Evolutionary conservation across 495 filamentous ascomycete species (phyloP).

Genomic region (Penicillium canariense): DNA sequence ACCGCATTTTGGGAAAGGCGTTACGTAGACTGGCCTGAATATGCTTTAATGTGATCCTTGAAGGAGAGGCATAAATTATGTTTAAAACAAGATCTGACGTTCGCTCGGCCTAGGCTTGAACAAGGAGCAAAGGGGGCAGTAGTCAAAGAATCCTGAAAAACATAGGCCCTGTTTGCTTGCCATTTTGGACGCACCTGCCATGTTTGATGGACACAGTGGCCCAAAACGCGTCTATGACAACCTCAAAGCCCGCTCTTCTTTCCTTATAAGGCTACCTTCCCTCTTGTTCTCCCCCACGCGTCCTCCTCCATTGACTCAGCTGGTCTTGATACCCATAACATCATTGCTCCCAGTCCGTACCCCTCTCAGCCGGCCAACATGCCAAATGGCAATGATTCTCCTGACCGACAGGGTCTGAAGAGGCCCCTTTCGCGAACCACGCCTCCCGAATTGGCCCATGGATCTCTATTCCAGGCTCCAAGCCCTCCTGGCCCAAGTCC

Average conservation of each 20-base stretch:
- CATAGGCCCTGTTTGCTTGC: not conserved
- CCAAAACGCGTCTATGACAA: not conserved
- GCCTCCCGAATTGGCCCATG: not conserved
- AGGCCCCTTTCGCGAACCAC: not conserved
- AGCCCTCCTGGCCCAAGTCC: no score
- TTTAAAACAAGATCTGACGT: not conserved
- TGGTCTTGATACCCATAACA: no score
- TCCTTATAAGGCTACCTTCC: no score
- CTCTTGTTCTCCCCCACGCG: no score
- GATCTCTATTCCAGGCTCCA: no score
- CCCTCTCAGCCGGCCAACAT: no score
- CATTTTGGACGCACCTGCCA: not conserved
- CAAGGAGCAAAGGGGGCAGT: not conserved
- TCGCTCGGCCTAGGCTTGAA: not conserved
- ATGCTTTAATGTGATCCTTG: not conserved
- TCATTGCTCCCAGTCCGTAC: no score
- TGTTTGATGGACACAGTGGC: not conserved
- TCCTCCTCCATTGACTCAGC: no score
- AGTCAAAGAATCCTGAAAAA: not conserved
- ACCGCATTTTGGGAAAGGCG: no score
- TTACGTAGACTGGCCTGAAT: not conserved
- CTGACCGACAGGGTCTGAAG: no score
- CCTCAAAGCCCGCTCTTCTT: not conserved
- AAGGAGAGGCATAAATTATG: not conserved
- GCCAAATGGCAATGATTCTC: no score